Evolutionary conservation across 1,284 basidiomycete species (phyloP).

Genomic region (Marasmius tenuissimus): DNA sequence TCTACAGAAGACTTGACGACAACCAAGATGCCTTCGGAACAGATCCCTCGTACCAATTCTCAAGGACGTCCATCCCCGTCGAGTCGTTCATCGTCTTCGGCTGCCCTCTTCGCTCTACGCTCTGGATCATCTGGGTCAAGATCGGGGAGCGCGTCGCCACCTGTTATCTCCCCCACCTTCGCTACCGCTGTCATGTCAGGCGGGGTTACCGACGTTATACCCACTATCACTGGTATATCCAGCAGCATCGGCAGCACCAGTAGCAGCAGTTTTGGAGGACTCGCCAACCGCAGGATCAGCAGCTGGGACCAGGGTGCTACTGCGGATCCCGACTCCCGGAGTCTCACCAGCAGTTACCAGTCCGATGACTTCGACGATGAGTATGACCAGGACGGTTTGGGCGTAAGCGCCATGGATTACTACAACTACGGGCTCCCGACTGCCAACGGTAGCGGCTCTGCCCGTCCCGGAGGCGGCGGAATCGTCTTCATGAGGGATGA

Average conservation of each 20-base stretch:
- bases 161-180: neutral
- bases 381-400: neutral
- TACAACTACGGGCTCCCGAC: neutral
- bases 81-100: neutral
- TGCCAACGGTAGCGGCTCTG: neutral
- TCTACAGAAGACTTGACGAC: neutral
- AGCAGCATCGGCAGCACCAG: neutral
- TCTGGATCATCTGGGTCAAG: neutral
- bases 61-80: neutral
- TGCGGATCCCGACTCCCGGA: neutral
- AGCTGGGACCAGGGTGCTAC: neutral
- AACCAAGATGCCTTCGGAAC: too few relatives aligned
- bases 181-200: neutral
- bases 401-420: neutral
- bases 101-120: neutral
- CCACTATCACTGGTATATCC: neutral
- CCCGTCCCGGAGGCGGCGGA: neutral
- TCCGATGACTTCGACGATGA: neutral
- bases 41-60: neutral
- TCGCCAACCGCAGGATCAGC: neutral
- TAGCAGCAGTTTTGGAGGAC: neutral
- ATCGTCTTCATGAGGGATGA: constrained; percentile 1
- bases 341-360: constrained; percentile 1
- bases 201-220: neutral
- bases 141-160: neutral